Evolutionary conservation across 2,329 filamentous ascomycete genomes (phyloP).

Genomic region (Botrytis elliptica): DNA sequence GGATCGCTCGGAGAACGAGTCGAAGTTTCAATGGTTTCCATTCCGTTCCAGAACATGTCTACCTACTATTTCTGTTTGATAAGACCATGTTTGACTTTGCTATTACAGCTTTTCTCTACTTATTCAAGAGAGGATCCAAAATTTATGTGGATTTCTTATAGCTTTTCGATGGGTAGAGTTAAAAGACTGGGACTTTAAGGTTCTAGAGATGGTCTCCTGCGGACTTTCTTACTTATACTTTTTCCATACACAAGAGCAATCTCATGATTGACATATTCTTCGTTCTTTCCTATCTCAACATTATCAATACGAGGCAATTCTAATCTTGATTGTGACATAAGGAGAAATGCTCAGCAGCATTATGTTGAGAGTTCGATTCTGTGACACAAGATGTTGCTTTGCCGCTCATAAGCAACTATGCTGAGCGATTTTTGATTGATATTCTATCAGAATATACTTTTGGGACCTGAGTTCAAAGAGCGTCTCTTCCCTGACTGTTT

Average conservation of each 20-base stretch:
- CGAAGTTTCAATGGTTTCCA: slow-evolving; percentile 1
- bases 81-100: neutral
- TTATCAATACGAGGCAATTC: neutral
- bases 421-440: neutral
- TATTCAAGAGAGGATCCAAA: neutral
- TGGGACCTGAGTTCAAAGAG: neutral
- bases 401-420: neutral
- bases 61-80: neutral
- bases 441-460: neutral
- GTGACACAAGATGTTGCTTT: neutral
- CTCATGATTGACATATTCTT: neutral
- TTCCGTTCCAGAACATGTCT: neutral
- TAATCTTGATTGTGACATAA: too few species aligned
- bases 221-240: neutral
- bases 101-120: neutral
- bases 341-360: neutral
- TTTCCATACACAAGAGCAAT: neutral
- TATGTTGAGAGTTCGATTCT: neutral
- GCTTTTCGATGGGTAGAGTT: neutral
- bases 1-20: slow-evolving; percentile 1
- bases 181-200: neutral
- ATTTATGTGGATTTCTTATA: neutral
- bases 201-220: neutral
- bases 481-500: neutral
- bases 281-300: neutral